Percentiles rank a stretch among this genome's conserved stretches.
Conservation (phyloP, 495 filamentous ascomycete genomes). For the Apodospora peruviana region DNA sequence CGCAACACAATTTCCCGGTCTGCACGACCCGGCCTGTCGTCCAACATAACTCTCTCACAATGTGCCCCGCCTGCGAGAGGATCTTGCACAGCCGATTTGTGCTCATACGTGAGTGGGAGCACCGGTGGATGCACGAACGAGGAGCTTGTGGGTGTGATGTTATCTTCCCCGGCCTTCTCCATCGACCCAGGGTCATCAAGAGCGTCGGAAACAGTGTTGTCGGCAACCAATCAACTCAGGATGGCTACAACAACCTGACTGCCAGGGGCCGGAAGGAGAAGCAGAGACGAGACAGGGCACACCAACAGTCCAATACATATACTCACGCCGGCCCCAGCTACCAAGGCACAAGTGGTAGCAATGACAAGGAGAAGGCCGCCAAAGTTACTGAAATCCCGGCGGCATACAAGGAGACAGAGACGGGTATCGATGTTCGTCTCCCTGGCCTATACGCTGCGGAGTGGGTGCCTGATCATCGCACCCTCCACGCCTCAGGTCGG, state of each 20-base stretch:
- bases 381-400: slow-evolving; percentile 17
- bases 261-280: too few relatives aligned
- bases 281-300: too few relatives aligned
- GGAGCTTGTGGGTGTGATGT: slow-evolving; percentile 36
- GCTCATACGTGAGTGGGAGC: slow-evolving; percentile 36
- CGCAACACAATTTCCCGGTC: slow-evolving; percentile 23
- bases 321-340: not conserved
- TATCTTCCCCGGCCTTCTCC: slow-evolving; percentile 27
- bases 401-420: slow-evolving; percentile 15
- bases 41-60: slow-evolving; percentile 22
- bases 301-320: too few relatives aligned
- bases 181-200: slow-evolving; percentile 24
- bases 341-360: too few relatives aligned
- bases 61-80: slow-evolving; percentile 35
- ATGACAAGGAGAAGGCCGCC: not conserved
- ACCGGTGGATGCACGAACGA: slow-evolving; percentile 43
- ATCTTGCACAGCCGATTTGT: slow-evolving; percentile 34
- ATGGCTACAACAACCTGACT: not conserved
- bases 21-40: slow-evolving; percentile 23
- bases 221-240: not conserved
- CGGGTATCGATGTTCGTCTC: slow-evolving; percentile 23
- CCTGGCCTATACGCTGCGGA: slow-evolving; percentile 33
- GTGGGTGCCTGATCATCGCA: slow-evolving; percentile 34
- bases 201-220: not conserved
- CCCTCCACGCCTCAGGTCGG: slow-evolving; percentile 23